phyloP scores from a whole-genome alignment of 768 basidiomycete species.

The Boletus subparvulus region DNA sequence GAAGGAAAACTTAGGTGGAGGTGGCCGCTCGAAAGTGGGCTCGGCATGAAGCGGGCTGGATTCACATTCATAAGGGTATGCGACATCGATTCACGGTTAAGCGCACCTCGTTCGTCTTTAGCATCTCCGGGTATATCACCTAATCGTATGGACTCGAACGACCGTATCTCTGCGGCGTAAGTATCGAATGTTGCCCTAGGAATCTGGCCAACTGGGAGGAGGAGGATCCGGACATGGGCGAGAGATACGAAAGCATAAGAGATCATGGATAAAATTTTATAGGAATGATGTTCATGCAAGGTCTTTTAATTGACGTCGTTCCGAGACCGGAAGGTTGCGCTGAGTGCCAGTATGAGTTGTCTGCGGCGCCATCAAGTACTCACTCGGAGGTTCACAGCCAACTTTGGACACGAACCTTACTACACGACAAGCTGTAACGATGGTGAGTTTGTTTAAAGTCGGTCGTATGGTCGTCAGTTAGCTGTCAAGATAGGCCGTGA shows the following conservation, averaged over 20 bases:
- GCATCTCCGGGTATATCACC: conserved; percentile 81
- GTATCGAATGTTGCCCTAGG: conserved; percentile 65
- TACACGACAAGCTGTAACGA: conserved; percentile 9
- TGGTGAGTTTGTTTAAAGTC: conserved; percentile 22
- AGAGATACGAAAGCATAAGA: conserved; percentile 75
- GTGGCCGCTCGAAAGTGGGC: conserved; percentile 68
- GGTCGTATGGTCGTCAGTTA: background rate
- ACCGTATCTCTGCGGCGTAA: conserved; percentile 71
- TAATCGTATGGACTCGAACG: conserved; percentile 70
- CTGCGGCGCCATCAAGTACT: too few species aligned
- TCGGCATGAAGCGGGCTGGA: conserved; percentile 82
- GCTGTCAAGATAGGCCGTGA: conserved; percentile 52
- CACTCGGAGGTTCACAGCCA: background rate
- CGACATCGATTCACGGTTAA: background rate
- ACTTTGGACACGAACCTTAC: conserved; percentile 21
- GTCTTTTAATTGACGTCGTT: background rate
- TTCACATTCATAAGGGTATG: conserved; percentile 1
- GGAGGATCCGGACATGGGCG: conserved; percentile 80
- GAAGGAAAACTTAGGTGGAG: conserved; percentile 79
- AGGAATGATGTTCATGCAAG: conserved; percentile 1
- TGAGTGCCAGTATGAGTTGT: background rate
- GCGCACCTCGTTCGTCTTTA: conserved; percentile 72
- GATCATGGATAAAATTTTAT: conserved; percentile 50
- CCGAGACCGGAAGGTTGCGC: background rate
- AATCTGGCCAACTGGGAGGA: conserved; percentile 84